phyloP scores from a whole-genome alignment of 306 rosid genomes.

The Glycyrrhiza uralensis region DNA sequence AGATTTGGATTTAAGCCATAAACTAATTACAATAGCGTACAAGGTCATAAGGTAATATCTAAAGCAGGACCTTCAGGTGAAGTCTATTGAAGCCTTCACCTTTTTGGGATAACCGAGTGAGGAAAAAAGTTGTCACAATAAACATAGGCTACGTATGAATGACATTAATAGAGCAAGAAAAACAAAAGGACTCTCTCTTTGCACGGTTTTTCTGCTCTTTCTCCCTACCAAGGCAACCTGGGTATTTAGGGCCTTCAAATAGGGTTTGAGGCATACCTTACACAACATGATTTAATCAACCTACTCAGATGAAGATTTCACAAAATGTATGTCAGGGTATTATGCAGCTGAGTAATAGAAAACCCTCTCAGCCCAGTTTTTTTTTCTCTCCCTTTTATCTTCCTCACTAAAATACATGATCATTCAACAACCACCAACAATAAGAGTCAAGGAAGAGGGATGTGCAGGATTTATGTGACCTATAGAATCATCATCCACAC shows the following conservation, averaged over 20 bases:
- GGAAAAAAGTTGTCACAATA: not conserved
- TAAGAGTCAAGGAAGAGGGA: not conserved
- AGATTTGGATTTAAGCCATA: too few species aligned
- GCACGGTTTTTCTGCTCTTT: not conserved
- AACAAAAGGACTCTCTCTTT: not conserved
- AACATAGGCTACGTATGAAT: not conserved
- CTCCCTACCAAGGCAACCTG: not conserved
- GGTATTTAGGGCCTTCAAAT: not conserved
- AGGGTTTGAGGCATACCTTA: not conserved
- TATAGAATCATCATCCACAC: conserved; percentile 13
- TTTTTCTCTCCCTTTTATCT: not conserved
- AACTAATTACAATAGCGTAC: not conserved
- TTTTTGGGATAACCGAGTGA: not conserved
- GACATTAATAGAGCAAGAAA: not conserved
- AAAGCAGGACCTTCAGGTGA: not conserved
- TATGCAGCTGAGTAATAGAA: not conserved
- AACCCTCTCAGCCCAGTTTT: not conserved
- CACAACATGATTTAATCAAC: not conserved
- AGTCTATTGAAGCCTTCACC: not conserved
- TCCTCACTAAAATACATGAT: not conserved
- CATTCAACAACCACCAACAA: not conserved
- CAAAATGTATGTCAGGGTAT: not conserved
- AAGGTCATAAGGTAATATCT: not conserved
- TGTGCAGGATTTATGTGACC: conserved; percentile 12
- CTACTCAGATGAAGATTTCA: conserved; percentile 16